Evolutionary conservation across 83 land plant species (phyloP), one percentile per base, ranked within the genome.

Genomic region (Picea mariana): DNA sequence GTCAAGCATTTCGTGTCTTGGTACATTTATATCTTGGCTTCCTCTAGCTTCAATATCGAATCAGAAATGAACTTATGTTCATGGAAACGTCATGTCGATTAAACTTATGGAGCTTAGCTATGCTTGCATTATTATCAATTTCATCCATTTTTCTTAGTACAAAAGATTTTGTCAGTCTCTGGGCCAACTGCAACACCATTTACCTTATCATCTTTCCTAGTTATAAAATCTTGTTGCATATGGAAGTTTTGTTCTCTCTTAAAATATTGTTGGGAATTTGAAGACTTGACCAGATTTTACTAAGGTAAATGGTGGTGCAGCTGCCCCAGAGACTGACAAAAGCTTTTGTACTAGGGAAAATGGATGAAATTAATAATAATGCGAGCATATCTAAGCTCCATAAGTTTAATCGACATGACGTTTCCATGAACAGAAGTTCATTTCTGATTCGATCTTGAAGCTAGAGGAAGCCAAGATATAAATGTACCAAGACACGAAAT

Each of bases 21-120:
- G 49, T 82, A 77, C 83, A 82, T 82, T 69, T 82, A 81, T 18
- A 82, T 52, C 80, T 82, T 82, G 83, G 83, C 67, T 55, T 82
- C 63, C 49, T 82, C 83, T 62, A 82, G 61, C 65, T 82, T 82
- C 83, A 82, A 72, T n/a, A 75, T 75, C 21, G 81, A 82, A 6
- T 75, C 13, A 77, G 66, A 75, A 76, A 82, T 9, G 80, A 82
- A 9, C 49, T 26, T 4, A 82, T 44, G 82, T 65, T 24, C 78
- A 75, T 75, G 12, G 78, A 26, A 58, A 75, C 6, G 6, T 75
- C 78, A 23, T 26, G 49, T 27, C 52, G 78, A 49, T 23, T 23
- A 12, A 49, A 17, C 13, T 75, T 75, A n/a, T 16, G 60, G 24
- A 24, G 26, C 17, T 75, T 52, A 17, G 7, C 31, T 75, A 49